Percentiles rank a stretch among this genome's conserved stretches.
Conservation (phyloP, 2,329 filamentous ascomycete genomes). For the Pseudogymnoascus sp. region DNA sequence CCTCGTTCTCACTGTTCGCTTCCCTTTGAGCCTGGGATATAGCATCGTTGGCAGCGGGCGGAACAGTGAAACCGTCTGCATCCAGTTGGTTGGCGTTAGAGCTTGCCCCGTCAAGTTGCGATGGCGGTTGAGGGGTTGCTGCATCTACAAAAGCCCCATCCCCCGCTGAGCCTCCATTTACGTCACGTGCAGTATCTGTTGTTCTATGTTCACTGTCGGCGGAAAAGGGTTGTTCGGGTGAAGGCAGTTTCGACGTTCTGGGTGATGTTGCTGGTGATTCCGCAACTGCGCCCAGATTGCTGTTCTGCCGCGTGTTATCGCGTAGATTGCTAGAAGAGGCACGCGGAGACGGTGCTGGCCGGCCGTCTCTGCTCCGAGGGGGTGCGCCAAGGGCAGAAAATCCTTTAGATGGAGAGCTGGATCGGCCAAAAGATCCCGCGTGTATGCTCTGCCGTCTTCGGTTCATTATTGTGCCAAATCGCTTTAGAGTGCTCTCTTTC, state of each 20-base stretch:
- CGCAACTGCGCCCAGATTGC: slow-evolving; percentile 46
- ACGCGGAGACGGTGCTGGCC: slow-evolving; percentile 40
- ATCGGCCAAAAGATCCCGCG: slow-evolving; percentile 45
- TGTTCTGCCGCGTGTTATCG: slow-evolving; percentile 36
- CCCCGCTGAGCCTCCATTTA: not conserved
- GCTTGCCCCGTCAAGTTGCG: not conserved
- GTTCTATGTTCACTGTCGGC: slow-evolving; percentile 22
- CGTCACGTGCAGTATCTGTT: not conserved
- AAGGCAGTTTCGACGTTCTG: slow-evolving; percentile 28
- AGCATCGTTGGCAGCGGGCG: slow-evolving; percentile 50
- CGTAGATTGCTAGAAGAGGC: slow-evolving; percentile 51
- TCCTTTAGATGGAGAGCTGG: slow-evolving; percentile 47
- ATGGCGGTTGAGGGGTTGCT: slow-evolving; percentile 43
- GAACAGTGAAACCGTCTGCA: slow-evolving; percentile 68
- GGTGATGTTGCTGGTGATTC: slow-evolving; percentile 41
- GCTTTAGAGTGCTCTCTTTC: slow-evolving; percentile 42
- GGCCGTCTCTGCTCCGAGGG: slow-evolving; percentile 54
- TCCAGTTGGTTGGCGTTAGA: slow-evolving; percentile 45
- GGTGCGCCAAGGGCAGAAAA: slow-evolving; percentile 47
- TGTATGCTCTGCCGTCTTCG: slow-evolving; percentile 59
- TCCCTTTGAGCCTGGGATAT: slow-evolving; percentile 68
- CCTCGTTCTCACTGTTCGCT: slow-evolving; percentile 44
- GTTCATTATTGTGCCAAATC: slow-evolving; percentile 61
- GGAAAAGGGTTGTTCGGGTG: slow-evolving; percentile 32
- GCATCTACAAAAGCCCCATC: slow-evolving; percentile 33